Percentiles rank a stretch among this genome's conserved stretches.
Evolutionary conservation across 2,329 filamentous ascomycete species (phyloP).

Genomic region (Fusarium succisae): DNA sequence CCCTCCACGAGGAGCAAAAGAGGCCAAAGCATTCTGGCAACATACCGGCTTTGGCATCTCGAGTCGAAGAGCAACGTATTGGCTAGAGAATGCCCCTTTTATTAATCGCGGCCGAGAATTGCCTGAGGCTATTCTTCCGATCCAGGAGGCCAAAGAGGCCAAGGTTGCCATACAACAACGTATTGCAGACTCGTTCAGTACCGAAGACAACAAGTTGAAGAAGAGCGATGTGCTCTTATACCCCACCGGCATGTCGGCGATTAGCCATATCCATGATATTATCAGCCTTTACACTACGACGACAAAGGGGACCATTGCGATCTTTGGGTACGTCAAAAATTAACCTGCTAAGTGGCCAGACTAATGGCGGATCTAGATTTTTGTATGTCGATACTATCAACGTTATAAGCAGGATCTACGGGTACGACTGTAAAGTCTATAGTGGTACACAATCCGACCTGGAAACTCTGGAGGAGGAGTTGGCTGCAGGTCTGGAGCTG

Average conservation of each 20-base stretch:
- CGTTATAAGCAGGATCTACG: constrained; percentile 40
- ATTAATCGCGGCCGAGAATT: not conserved
- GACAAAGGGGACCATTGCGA: constrained; percentile 22
- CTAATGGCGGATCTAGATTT: constrained; percentile 31
- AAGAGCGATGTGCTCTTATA: constrained; percentile 59
- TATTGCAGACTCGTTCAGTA: constrained; percentile 35
- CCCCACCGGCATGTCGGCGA: constrained; percentile 62
- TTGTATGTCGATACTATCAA: constrained; percentile 46
- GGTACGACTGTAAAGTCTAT: constrained; percentile 54
- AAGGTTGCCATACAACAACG: constrained; percentile 14
- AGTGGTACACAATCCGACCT: constrained; percentile 54
- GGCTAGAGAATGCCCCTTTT: constrained; percentile 38
- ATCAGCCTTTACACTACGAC: not conserved
- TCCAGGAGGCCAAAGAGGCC: constrained; percentile 16
- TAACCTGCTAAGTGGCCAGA: not conserved
- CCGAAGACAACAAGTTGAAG: constrained; percentile 5
- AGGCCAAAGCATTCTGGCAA: constrained; percentile 45
- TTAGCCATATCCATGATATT: constrained; percentile 43
- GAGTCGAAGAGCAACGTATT: constrained; percentile 41
- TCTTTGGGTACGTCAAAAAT: constrained; percentile 40
- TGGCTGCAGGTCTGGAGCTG: constrained; percentile 50
- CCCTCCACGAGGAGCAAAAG: constrained; percentile 11
- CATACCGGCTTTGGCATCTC: constrained; percentile 45
- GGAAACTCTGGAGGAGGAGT: constrained; percentile 50
- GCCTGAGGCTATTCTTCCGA: not conserved